Evolutionary conservation across 2,329 filamentous ascomycete genomes (phyloP).

Genomic region (Dothistroma septosporum): DNA sequence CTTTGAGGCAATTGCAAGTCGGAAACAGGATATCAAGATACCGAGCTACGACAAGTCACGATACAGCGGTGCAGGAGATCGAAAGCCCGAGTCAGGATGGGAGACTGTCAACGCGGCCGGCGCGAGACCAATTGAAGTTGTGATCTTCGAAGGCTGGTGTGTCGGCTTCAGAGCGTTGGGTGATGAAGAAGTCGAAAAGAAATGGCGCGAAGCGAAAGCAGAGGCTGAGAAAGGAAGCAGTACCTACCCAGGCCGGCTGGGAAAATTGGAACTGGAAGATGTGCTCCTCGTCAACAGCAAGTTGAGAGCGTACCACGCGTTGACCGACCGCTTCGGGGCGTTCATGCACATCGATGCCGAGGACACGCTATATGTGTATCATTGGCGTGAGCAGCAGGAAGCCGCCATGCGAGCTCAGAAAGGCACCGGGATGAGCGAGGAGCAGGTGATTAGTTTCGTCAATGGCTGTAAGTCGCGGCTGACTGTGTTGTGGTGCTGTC

Average conservation of each 20-base stretch:
- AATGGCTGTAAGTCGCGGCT: conserved; percentile 52
- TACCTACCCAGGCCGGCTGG: conserved; percentile 49
- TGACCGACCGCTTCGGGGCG: conserved; percentile 58
- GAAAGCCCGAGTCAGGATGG: conserved; percentile 62
- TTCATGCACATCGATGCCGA: conserved; percentile 69
- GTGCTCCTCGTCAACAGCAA: conserved; percentile 57
- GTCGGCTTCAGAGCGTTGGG: conserved; percentile 70
- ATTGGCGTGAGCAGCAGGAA: conserved; percentile 81
- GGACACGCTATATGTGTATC: conserved; percentile 71
- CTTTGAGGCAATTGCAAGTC: conserved; percentile 55
- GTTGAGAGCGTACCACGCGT: conserved; percentile 54
- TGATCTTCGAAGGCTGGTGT: conserved; percentile 89
- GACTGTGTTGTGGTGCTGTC: background rate
- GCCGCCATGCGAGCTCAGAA: conserved; percentile 60
- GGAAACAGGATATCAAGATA: conserved; percentile 53
- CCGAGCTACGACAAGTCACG: conserved; percentile 82
- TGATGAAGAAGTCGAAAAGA: conserved; percentile 52
- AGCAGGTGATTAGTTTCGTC: conserved; percentile 73
- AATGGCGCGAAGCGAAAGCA: conserved; percentile 49
- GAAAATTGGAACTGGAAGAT: conserved; percentile 53
- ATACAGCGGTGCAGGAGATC: conserved; percentile 71
- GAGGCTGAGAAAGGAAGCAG: conserved; percentile 41
- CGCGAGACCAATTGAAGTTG: conserved; percentile 51
- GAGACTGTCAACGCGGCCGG: conserved; percentile 52
- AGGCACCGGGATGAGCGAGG: conserved; percentile 76